Base-by-base conservation (phyloP, 257 asterid genomes). In the Craterostigma plantagineum region DNA sequence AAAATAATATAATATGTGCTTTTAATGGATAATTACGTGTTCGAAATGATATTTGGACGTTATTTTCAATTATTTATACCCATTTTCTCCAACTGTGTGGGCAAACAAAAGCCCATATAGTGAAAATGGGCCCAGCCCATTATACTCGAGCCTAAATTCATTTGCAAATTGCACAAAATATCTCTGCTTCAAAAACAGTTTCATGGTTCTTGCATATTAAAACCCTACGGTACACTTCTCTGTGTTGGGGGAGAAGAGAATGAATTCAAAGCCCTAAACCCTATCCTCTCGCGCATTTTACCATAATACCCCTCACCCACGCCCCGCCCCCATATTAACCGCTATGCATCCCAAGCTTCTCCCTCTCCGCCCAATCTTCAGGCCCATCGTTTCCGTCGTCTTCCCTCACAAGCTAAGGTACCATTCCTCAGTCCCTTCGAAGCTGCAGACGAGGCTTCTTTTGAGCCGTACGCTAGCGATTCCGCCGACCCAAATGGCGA, bases 381-480 rank as follows among this genome's bases (percentile, higher is more conserved):
- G 71, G 12, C 86, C 90, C 49, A 49, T 67, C 63, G 52, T 79
- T 17, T 58, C 77, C 8, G 73, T 76, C 30, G 59, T 75, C 18
- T 74, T 81, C 52, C 82, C 82, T 7, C 79, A 66, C 62, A 75
- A 54, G 64, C 65, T 81, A 40, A 63, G 48, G 45, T 61, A 45
- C 55, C 71, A 57, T 17, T 51, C 70, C 37, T 27, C 64, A 11
- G 62, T 56, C 39, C 52, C 63, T 23, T 72, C 66, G n/a, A 42
- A n/a, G 47, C 34, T 52, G 35, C 65, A 43, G 49, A 59, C 48
- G 10, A 39, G 67, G 45, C 35, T 57, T 54, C 41, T 60, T 43
- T 50, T 57, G 35, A 16, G 59, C 30, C 64, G 49, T 11, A 17
- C 13, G 3, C 64, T 35, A 35, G 18, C 54, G 9, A 23, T 7